phyloP scores from a whole-genome alignment of 345 rosid genomes.

The Hibiscus tridactylites region DNA sequence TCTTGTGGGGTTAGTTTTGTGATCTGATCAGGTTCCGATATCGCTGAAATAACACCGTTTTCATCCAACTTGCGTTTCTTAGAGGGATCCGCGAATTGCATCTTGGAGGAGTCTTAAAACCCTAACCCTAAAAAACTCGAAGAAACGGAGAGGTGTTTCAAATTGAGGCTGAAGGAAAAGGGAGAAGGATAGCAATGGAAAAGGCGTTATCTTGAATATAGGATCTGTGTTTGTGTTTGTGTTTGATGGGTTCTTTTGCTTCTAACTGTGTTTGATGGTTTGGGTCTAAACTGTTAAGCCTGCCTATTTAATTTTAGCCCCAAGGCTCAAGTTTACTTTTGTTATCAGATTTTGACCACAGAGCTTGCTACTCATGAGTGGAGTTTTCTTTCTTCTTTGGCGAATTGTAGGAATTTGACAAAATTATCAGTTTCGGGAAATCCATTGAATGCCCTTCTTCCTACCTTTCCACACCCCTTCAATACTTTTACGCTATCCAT shows the following conservation, averaged over 20 bases:
- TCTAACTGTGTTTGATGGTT: background rate
- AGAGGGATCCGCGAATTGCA: background rate
- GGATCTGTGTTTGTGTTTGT: background rate
- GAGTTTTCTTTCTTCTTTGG: no score
- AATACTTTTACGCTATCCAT: rapidly evolving
- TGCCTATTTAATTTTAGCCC: no score
- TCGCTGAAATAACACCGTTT: background rate
- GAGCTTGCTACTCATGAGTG: no score
- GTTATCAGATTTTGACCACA: background rate
- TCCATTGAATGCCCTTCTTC: constrained; percentile 9
- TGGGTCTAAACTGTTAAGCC: background rate
- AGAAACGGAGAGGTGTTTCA: background rate
- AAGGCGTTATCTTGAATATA: background rate
- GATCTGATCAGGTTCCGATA: background rate
- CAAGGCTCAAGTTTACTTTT: background rate
- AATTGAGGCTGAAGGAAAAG: background rate
- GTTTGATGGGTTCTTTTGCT: background rate
- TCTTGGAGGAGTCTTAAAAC: constrained; percentile 14
- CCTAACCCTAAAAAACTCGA: constrained; percentile 29
- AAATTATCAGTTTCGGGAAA: background rate
- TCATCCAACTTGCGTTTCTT: background rate
- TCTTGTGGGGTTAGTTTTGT: background rate
- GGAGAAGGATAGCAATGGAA: background rate
- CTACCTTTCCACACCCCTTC: constrained; percentile 3
- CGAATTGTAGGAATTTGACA: no score